phyloP scores from a whole-genome alignment of 2,329 filamentous ascomycete genomes.

The Alternaria incomplexa region DNA sequence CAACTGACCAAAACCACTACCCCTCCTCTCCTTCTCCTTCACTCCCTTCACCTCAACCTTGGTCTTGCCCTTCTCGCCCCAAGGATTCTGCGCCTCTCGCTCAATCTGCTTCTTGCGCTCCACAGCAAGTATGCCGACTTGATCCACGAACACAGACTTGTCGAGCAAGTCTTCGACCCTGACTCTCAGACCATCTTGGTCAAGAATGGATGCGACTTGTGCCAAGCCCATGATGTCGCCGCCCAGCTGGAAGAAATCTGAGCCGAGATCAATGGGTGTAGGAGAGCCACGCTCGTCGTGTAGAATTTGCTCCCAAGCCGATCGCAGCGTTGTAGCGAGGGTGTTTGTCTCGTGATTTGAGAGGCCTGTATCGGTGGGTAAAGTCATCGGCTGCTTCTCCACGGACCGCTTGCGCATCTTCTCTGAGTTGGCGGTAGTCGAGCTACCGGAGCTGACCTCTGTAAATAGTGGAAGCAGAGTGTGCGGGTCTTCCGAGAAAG shows the following conservation, averaged over 20 bases:
- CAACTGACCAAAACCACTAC: conserved; percentile 8
- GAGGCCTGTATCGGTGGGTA: conserved; percentile 37
- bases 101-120: conserved; percentile 37
- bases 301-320: conserved; percentile 41
- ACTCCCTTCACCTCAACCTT: conserved; percentile 14
- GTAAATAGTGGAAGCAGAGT: conserved; percentile 35
- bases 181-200: conserved; percentile 32
- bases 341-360: conserved; percentile 28
- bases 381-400: conserved; percentile 29
- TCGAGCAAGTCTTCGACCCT: conserved; percentile 43
- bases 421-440: conserved; percentile 30
- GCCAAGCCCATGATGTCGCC: conserved; percentile 45
- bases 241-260: conserved; percentile 44
- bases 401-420: conserved; percentile 29
- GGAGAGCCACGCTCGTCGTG: conserved; percentile 31
- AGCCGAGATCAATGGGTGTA: conserved; percentile 26
- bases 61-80: conserved; percentile 37
- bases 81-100: conserved; percentile 33
- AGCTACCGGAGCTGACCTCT: conserved; percentile 32
- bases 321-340: conserved; percentile 32
- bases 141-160: conserved; percentile 38
- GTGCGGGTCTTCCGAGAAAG: conserved; percentile 37
- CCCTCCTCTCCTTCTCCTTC: conserved; percentile 18
- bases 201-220: conserved; percentile 38
- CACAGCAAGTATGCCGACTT: conserved; percentile 32